Conservation (phyloP, 306 rosid species). For the Astragalus glycyphyllos region DNA sequence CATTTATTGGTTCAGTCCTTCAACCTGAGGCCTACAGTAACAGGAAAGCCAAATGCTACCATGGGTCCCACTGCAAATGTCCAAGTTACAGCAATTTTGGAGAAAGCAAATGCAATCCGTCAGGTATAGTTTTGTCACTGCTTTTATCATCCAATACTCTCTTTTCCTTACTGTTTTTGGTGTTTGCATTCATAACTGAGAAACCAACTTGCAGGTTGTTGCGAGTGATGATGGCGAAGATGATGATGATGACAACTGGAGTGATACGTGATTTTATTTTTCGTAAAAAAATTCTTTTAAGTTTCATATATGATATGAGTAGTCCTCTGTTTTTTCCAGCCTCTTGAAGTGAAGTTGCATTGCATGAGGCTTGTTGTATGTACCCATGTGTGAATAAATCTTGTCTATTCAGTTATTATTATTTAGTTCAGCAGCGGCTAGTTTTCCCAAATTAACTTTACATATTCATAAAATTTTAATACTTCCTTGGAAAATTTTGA, state of each 20-base stretch:
- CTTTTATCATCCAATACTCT: constrained; percentile 11
- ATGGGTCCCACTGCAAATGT: constrained; percentile 60
- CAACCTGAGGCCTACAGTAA: constrained; percentile 76
- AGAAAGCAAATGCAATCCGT: constrained; percentile 96
- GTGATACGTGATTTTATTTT: constrained; percentile 63
- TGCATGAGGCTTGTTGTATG: constrained; percentile 53
- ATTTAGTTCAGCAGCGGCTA: constrained; percentile 54
- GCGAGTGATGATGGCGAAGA: constrained; percentile 89
- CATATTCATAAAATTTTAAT: too few relatives aligned
- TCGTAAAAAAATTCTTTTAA: neutral
- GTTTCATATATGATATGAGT: constrained; percentile 35
- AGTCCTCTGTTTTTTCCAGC: constrained; percentile 20
- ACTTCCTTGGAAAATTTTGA: too few relatives aligned
- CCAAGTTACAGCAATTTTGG: constrained; percentile 89
- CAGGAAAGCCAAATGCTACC: constrained; percentile 57
- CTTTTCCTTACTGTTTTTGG: neutral
- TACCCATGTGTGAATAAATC: constrained; percentile 61
- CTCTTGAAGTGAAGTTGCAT: constrained; percentile 47
- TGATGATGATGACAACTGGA: constrained; percentile 82
- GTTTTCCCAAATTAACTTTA: constrained; percentile 31
- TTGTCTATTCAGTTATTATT: constrained; percentile 44
- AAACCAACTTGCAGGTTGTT: constrained; percentile 75
- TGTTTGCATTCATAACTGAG: constrained; percentile 19
- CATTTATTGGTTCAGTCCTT: constrained; percentile 67
- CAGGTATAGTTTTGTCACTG: constrained; percentile 61